Conservation (phyloP, 257 asterid genomes). For the Asclepias syriaca region DNA sequence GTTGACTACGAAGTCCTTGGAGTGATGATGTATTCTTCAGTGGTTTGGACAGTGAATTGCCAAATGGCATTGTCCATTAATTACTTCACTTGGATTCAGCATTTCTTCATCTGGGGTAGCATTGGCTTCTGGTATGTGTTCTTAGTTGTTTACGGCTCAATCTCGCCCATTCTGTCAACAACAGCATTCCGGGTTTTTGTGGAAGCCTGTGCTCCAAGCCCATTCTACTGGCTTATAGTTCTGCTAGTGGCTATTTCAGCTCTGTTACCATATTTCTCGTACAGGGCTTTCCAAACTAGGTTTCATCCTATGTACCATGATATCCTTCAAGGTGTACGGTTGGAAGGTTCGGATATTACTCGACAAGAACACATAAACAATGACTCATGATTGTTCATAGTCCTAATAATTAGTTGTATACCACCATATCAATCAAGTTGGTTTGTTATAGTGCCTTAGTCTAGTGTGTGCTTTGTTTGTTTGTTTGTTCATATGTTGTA, state of each 20-base stretch:
- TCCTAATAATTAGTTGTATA: not conserved
- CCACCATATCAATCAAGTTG: not conserved
- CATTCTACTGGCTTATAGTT: constrained; percentile 65
- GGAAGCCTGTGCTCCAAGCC: constrained; percentile 85
- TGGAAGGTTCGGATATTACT: constrained; percentile 24
- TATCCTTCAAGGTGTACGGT: constrained; percentile 37
- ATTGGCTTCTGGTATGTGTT: constrained; percentile 70
- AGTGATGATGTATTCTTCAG: constrained; percentile 77
- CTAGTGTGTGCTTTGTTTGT: not conserved
- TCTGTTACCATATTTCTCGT: constrained; percentile 56
- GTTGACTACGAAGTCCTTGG: constrained; percentile 70
- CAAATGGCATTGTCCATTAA: constrained; percentile 89
- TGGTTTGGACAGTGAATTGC: constrained; percentile 90
- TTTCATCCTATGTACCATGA: constrained; percentile 83
- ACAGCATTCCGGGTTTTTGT: constrained; percentile 62
- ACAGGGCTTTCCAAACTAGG: constrained; percentile 60
- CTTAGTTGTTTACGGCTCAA: constrained; percentile 55
- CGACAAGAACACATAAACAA: not conserved
- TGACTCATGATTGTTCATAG: not conserved
- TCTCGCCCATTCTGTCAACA: constrained; percentile 52
- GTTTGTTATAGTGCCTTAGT: no score
- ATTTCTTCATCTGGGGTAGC: constrained; percentile 93
- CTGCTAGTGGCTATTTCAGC: constrained; percentile 52
- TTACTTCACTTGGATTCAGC: constrained; percentile 97
- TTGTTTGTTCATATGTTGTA: not conserved